A percentile compares a stretch with the other conserved stretches of the same genome.
Conservation (phyloP, 345 rosid genomes). For the Pistacia integerrima region DNA sequence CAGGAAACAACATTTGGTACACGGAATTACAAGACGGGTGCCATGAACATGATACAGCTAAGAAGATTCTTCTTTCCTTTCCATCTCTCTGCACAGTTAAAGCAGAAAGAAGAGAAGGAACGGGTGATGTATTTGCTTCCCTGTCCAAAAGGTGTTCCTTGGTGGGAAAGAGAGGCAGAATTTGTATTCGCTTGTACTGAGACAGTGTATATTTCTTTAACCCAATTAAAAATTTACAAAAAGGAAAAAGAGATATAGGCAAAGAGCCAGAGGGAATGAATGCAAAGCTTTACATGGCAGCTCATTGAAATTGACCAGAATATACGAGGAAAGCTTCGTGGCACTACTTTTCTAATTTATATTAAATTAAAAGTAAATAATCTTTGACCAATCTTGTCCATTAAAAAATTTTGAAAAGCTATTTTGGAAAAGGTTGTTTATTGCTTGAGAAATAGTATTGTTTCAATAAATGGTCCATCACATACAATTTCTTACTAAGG, state of each 20-base stretch:
- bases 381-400: not conserved
- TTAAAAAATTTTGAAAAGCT: too few species aligned
- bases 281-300: not conserved
- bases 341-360: too few species aligned
- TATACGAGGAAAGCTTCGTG: not conserved
- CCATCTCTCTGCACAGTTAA: slow-evolving; percentile 12
- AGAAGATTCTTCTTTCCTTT: slow-evolving; percentile 1
- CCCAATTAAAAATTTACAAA: not conserved
- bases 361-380: too few species aligned
- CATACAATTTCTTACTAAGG: not conserved
- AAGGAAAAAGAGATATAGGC: not conserved
- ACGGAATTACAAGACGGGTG: slow-evolving; percentile 11
- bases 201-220: not conserved
- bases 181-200: not conserved
- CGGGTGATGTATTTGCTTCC: not conserved
- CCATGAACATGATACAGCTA: not conserved
- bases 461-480: not conserved
- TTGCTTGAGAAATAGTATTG: not conserved
- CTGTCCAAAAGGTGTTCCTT: not conserved
- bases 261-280: too few species aligned
- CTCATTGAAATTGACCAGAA: not conserved
- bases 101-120: slow-evolving; percentile 20
- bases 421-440: not conserved
- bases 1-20: slow-evolving; percentile 17
- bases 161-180: not conserved